These are phyloP conservation scores for Dryas alaskensis DNA, from an alignment of 306 rosid genomes.

Conservation along the genomic window DNA sequence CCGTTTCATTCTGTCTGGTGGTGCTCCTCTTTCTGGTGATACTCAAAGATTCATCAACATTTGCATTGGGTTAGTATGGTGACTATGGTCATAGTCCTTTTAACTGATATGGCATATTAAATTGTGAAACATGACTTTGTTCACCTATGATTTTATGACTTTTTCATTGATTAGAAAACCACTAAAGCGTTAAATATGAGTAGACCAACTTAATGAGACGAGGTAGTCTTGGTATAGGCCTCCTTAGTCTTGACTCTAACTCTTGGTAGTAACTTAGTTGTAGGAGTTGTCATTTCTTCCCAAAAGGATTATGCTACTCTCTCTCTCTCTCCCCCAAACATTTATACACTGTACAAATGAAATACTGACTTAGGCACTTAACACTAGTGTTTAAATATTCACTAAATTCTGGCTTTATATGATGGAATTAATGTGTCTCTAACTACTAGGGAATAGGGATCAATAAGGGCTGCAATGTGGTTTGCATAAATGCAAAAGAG, in stretches of 20 bases:
- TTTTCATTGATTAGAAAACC: conserved; percentile 1
- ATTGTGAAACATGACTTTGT: conserved; percentile 2
- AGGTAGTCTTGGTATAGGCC: not conserved
- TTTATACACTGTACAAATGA: too few species aligned
- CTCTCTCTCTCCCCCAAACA: not conserved
- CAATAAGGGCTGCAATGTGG: not conserved
- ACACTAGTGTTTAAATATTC: too few species aligned
- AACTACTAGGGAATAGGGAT: not conserved
- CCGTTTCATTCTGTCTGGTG: conserved; percentile 85
- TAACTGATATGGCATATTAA: not conserved
- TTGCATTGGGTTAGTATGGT: conserved; percentile 82
- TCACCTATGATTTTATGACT: not conserved
- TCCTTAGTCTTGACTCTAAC: not conserved
- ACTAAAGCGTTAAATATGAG: not conserved
- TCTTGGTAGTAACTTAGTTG: not conserved
- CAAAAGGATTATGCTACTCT: not conserved
- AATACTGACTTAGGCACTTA: too few species aligned
- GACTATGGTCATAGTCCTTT: not conserved
- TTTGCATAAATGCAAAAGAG: not conserved
- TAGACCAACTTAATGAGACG: not conserved
- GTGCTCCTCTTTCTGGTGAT: conserved; percentile 92
- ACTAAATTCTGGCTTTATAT: too few species aligned
- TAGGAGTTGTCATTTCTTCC: not conserved
- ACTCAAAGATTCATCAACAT: conserved; percentile 98
- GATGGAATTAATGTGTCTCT: not conserved